These are phyloP conservation scores for Porphyra umbilicalis DNA, from an alignment of 31 red algal genomes.

Conservation along the genomic window DNA sequence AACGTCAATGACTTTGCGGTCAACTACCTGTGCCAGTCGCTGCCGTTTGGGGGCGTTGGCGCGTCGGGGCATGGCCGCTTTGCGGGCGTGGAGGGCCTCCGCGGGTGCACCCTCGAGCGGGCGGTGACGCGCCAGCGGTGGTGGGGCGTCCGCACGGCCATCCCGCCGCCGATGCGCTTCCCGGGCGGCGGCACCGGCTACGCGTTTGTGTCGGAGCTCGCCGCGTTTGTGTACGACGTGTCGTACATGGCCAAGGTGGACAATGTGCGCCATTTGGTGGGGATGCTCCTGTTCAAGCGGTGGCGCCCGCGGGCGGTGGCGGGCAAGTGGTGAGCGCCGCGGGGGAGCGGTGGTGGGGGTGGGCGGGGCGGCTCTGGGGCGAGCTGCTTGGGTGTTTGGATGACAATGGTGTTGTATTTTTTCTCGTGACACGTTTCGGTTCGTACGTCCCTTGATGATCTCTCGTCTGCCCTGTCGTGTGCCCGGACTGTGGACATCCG, in stretches of 20 bases:
- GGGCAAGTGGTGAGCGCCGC: conserved; percentile 13
- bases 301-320: conserved; percentile 43
- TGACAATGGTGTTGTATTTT: too few species aligned
- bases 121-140: conserved; percentile 61
- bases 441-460: too few species aligned
- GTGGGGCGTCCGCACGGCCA: conserved; percentile 43
- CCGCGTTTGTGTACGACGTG: conserved; percentile 50
- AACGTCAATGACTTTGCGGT: conserved; percentile 98
- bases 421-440: too few species aligned
- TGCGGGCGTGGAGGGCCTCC: conserved; percentile 90
- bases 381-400: too few species aligned
- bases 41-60: conserved; percentile 95
- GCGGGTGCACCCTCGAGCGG: conserved; percentile 79
- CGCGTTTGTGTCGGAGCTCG: conserved; percentile 53
- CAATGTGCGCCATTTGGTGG: conserved; percentile 39
- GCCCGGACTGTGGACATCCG: too few species aligned
- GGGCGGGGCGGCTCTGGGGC: too few species aligned
- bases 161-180: conserved; percentile 74
- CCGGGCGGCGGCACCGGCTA: conserved; percentile 42
- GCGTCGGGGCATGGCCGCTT: conserved; percentile 86
- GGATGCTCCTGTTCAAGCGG: conserved; percentile 27
- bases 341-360: neutral
- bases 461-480: too few species aligned
- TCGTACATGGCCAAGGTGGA: conserved; percentile 45
- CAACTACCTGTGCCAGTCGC: conserved; percentile 91